Base-by-base conservation (phyloP, 2,329 filamentous ascomycete genomes). In the Fonsecaea monophora region DNA sequence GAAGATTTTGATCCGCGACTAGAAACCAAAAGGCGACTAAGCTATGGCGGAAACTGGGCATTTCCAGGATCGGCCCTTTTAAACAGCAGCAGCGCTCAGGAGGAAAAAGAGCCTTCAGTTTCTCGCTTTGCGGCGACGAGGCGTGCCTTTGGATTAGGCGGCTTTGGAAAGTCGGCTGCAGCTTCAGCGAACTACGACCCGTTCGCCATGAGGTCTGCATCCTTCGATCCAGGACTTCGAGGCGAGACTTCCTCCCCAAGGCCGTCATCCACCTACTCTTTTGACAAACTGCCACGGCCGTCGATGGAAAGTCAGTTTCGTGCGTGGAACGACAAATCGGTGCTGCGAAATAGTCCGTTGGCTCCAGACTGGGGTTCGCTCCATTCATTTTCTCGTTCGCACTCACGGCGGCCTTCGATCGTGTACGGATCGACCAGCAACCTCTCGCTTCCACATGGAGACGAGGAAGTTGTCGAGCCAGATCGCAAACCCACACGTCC, bases 221-320 rank as follows among this genome's bases (percentile, higher is more conserved):
- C 81, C 9, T 81, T 82, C 59, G 81, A 83, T 70, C 81, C 79
- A 5, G 79, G 77, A 56, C 79, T 81, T 60, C 73, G 82, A 5
- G 79, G 80, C 38, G 80, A 78, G 18, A 80, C 80, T 13, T 71
- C 81, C 9, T 81, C 82, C 7, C 70, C 71, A 18, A 76, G 82
- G 56, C 82, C 82, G 13, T 82, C 82, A 4, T 87, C 85, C 12
- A 83, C 82, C 4, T 85, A 84, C 62, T 86, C 85, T 0, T 85
- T 82, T 66, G 85, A 87, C 62, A 82, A 81, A 53, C 82, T 94
- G 60, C 90, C 91, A 1, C 85, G 92, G 56, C 92, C 92, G 5
- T 94, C 91, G 0, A 91, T 90, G 1, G 92, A 95, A 68, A 92
- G 89, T 69, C 86, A 88, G 56, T 90, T 89, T 30, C 91, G 93